Conservation (phyloP, 2,329 filamentous ascomycete species). For the Macrophomina pseudophaseolina region DNA sequence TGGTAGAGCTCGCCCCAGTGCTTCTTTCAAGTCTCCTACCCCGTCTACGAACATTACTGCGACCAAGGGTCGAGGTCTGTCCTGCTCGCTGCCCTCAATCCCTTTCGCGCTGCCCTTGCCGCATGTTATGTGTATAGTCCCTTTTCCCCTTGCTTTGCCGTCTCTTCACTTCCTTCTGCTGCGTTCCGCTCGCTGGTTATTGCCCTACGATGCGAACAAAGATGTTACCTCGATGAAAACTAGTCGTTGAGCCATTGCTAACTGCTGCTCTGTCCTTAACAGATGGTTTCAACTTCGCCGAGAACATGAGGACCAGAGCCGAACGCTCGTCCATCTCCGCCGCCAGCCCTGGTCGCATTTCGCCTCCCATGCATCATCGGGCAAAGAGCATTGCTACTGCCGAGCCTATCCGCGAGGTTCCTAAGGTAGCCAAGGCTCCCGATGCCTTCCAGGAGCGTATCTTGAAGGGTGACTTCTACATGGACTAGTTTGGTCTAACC, state of each 20-base stretch:
- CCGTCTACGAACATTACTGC: slow-evolving; percentile 51
- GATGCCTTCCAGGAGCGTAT: slow-evolving; percentile 97
- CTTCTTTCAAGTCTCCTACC: slow-evolving; percentile 53
- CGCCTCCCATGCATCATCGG: slow-evolving; percentile 60
- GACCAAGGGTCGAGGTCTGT: slow-evolving; percentile 64
- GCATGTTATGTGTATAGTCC: slow-evolving; percentile 32
- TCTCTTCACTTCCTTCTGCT: neutral
- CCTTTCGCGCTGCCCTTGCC: slow-evolving; percentile 25
- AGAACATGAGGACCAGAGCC: slow-evolving; percentile 90
- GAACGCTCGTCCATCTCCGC: slow-evolving; percentile 72
- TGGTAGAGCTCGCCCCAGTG: slow-evolving; percentile 62
- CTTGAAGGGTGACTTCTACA: slow-evolving; percentile 96
- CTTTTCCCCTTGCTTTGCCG: slow-evolving; percentile 36
- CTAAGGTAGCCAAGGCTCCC: slow-evolving; percentile 66
- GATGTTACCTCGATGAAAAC: neutral
- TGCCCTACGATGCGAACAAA: neutral
- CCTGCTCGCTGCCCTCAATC: slow-evolving; percentile 48
- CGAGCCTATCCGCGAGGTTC: slow-evolving; percentile 60
- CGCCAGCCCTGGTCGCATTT: slow-evolving; percentile 46
- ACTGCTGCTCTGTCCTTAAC: slow-evolving; percentile 64
- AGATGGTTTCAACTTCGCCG: slow-evolving; percentile 96
- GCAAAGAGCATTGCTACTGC: slow-evolving; percentile 70
- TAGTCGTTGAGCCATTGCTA: slow-evolving; percentile 63
- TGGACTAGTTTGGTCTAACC: slow-evolving; percentile 68
- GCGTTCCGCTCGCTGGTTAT: slow-evolving; percentile 3